Evolutionary conservation across 2,329 filamentous ascomycete genomes (phyloP).

Genomic region (Trichoderma polysporum): DNA sequence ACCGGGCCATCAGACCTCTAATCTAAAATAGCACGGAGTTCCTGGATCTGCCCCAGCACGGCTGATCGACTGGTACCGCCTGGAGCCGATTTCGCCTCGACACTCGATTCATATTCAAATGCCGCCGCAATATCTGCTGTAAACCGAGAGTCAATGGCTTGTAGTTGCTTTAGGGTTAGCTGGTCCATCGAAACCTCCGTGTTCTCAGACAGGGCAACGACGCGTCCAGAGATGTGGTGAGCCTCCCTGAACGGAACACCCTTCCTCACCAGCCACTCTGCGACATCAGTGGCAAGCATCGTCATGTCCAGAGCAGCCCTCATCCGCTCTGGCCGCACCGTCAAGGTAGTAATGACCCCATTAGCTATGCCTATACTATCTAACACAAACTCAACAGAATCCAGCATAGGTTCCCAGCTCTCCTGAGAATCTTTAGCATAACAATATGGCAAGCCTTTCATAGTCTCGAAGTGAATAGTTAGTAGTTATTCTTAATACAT

Average conservation of each 20-base stretch:
- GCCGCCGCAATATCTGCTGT: constrained; percentile 67
- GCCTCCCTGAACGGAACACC: constrained; percentile 77
- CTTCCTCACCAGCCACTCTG: constrained; percentile 63
- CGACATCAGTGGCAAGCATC: constrained; percentile 76
- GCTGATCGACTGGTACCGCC: constrained; percentile 69
- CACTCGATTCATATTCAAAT: constrained; percentile 80
- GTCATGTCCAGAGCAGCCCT: constrained; percentile 72
- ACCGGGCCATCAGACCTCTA: not conserved
- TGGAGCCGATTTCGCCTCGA: constrained; percentile 73
- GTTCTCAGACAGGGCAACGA: constrained; percentile 40
- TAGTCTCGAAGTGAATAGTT: not conserved
- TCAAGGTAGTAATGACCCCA: constrained; percentile 74
- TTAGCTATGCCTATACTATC: constrained; percentile 82
- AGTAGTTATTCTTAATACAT: not conserved
- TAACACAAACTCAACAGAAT: constrained; percentile 76
- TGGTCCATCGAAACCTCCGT: constrained; percentile 67
- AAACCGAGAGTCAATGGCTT: constrained; percentile 65
- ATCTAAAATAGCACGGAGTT: constrained; percentile 34
- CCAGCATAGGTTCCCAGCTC: constrained; percentile 79
- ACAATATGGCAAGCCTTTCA: constrained; percentile 69
- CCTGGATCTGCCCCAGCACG: constrained; percentile 65
- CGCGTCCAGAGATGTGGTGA: constrained; percentile 72
- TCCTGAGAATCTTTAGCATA: constrained; percentile 94
- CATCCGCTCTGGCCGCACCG: constrained; percentile 73
- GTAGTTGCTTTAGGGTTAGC: constrained; percentile 63